phyloP scores from a whole-genome alignment of 805 yeast species.

The Candida succiphila region DNA sequence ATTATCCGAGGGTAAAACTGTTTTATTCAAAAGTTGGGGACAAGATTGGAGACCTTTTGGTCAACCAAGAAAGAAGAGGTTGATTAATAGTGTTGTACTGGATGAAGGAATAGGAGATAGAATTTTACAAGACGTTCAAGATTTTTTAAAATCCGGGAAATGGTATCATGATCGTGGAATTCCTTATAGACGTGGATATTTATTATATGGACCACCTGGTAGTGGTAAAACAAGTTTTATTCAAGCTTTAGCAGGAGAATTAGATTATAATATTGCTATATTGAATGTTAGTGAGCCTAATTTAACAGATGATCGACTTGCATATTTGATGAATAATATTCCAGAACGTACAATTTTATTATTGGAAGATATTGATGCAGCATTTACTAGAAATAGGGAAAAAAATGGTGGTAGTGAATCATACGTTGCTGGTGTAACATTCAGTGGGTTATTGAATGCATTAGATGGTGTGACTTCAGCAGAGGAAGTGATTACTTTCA shows the following conservation, averaged over 20 bases:
- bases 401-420: conserved; percentile 32
- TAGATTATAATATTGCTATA: conserved; percentile 92
- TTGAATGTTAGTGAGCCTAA: conserved; percentile 85
- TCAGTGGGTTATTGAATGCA: conserved; percentile 88
- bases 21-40: conserved; percentile 89
- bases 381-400: conserved; percentile 70
- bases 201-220: conserved; percentile 96
- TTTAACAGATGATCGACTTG: conserved; percentile 87
- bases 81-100: conserved; percentile 75
- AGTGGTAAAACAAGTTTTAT: conserved; percentile 93
- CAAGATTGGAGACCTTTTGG: conserved; percentile 99
- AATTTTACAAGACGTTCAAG: conserved; percentile 64
- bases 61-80: conserved; percentile 80
- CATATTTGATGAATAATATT: conserved; percentile 92
- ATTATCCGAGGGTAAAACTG: conserved; percentile 87
- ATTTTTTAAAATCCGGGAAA: conserved; percentile 66
- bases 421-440: conserved; percentile 81
- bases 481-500: conserved; percentile 90
- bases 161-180: conserved; percentile 98
- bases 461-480: conserved; percentile 97
- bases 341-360: conserved; percentile 82
- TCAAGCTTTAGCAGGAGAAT: conserved; percentile 92
- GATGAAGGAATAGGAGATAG: conserved; percentile 64
- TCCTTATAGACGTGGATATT: conserved; percentile 91
- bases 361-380: conserved; percentile 93